These are phyloP conservation scores for Neofusicoccum ribis DNA, from an alignment of 2,329 filamentous ascomycete genomes.

Conservation along the genomic window DNA sequence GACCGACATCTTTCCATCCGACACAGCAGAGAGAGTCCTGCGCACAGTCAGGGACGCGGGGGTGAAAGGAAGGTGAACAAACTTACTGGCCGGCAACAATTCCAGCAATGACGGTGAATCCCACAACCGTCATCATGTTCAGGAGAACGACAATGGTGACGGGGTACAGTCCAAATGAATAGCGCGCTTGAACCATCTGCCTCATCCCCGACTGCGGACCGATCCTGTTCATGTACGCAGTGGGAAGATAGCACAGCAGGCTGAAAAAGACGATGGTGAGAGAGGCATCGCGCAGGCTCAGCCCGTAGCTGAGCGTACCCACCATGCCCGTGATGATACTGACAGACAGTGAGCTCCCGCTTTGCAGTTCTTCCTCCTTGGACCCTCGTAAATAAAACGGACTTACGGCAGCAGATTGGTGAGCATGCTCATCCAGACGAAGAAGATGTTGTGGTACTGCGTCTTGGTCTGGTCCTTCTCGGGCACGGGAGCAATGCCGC, in stretches of 20 bases:
- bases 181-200: slow-evolving; percentile 66
- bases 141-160: slow-evolving; percentile 62
- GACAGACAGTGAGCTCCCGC: neutral
- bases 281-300: slow-evolving; percentile 57
- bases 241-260: slow-evolving; percentile 54
- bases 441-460: slow-evolving; percentile 58
- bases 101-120: slow-evolving; percentile 63
- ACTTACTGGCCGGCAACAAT: slow-evolving; percentile 58
- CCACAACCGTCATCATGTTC: slow-evolving; percentile 63
- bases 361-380: slow-evolving; percentile 25
- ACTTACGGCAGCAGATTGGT: slow-evolving; percentile 59
- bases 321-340: slow-evolving; percentile 65
- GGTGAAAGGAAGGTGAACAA: slow-evolving; percentile 45
- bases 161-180: slow-evolving; percentile 61
- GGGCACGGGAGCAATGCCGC: slow-evolving; percentile 58
- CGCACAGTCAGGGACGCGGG: neutral
- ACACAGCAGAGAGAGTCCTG: slow-evolving; percentile 34
- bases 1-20: slow-evolving; percentile 46
- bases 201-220: slow-evolving; percentile 62
- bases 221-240: slow-evolving; percentile 59
- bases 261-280: slow-evolving; percentile 66
- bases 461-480: slow-evolving; percentile 55
- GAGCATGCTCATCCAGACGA: slow-evolving; percentile 61
- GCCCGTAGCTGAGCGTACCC: slow-evolving; percentile 56
- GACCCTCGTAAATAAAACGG: neutral